Evolutionary conservation across 208 protist genomes (phyloP), one percentile per base, ranked within the genome.

Genomic region (Wallacemonas sp.): DNA sequence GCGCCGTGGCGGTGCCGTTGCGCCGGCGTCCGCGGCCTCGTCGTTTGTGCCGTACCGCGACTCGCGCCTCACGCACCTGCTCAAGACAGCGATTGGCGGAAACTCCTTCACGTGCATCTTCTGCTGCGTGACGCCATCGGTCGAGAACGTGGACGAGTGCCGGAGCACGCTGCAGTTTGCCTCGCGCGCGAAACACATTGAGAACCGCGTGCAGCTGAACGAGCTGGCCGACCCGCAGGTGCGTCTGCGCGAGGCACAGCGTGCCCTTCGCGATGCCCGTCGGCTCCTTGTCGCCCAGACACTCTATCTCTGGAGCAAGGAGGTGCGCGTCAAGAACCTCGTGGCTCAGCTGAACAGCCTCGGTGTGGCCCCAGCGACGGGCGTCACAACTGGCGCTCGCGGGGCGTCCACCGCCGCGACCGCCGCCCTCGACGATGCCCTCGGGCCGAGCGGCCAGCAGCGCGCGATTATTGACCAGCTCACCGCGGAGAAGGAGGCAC

Each of bases 51-150:
- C 95, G 2, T 98, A 97, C 71, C 87, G 95, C 12, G 91, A 98
- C 71, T 97, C 88, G 2, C 89, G 92, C 11, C 87, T 98, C 18
- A 98, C 97, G 11, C 80, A 97, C 62, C 50, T 98, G 14, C 91
- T 98, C 50, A 97, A 97, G 63, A 93, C 86, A 1, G 81, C 92
- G 31, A 82, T 96, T 61, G 91, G 91, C 31, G 98, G 98, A 32
- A 99, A 99, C 81, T 98, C 95, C 8, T 97, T 97, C 81, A 97
- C 92, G 1, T 72, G 65, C 29, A 74, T 97, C 44, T 76, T 97
- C 36, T 90, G 80, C 70, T 94, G 90, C 78, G 74, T 91, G 42
- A 85, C 86, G 3, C 76, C 84, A 2, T 76, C 89, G 4, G 28
- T 82, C 2, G 77, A 88, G 50, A 77, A 82, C 61, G 74, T 74